Percentiles rank a stretch among this genome's conserved stretches.
phyloP scores from a whole-genome alignment of 2,329 filamentous ascomycete genomes.

The Diaporthe sp. region DNA sequence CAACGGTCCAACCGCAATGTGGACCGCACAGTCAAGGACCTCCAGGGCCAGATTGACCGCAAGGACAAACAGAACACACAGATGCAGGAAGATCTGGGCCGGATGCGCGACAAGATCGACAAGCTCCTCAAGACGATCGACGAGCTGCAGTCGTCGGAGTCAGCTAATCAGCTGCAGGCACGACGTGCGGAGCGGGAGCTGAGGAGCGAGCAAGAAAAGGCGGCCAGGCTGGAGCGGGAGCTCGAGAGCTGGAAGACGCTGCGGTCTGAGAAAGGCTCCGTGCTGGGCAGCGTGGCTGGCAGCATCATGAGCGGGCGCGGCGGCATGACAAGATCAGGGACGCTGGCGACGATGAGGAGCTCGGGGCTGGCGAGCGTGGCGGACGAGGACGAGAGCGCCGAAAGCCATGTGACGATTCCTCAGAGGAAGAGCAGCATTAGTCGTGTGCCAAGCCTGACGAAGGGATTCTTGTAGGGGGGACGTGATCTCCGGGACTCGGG shows the following conservation, averaged over 20 bases:
- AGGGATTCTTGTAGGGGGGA: conserved; percentile 76
- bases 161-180: conserved; percentile 81
- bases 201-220: conserved; percentile 88
- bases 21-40: conserved; percentile 92
- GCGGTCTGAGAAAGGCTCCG: conserved; percentile 70
- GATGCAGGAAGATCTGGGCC: conserved; percentile 84
- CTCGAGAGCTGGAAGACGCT: conserved; percentile 87
- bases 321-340: conserved; percentile 45
- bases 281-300: conserved; percentile 41
- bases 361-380: conserved; percentile 50
- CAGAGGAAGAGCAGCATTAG: conserved; percentile 76
- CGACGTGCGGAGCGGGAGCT: conserved; percentile 91
- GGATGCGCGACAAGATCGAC: conserved; percentile 90
- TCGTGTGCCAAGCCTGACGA: conserved; percentile 76
- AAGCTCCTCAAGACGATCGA: conserved; percentile 92
- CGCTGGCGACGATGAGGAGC: conserved; percentile 59
- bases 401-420: conserved; percentile 67
- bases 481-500: conserved; percentile 26
- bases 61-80: conserved; percentile 89
- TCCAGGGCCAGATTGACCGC: conserved; percentile 91
- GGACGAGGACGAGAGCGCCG: conserved; percentile 50
- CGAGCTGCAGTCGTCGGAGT: conserved; percentile 91
- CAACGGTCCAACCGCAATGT: conserved; percentile 92
- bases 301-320: conserved; percentile 43
- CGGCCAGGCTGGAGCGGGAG: conserved; percentile 85